Conservation (phyloP, 371 early-diverging fungal genomes). For the Syncephalastrum contaminatum region DNA sequence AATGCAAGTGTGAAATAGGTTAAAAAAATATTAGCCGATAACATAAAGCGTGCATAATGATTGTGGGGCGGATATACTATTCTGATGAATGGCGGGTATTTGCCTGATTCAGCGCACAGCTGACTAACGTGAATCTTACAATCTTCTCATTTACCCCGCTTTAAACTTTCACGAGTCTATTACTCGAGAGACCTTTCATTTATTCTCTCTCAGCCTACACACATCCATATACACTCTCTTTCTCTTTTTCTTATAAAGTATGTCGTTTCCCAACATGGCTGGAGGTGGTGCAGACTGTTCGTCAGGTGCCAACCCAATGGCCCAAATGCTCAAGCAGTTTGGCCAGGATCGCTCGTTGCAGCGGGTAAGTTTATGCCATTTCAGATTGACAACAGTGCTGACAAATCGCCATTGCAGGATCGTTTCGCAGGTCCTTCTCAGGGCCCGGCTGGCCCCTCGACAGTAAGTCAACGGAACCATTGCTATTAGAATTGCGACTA, state of each 20-base stretch:
- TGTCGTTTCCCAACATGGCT: slow-evolving; percentile 39
- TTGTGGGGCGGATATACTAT: no score
- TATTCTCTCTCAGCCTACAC: no score
- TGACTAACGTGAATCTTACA: no score
- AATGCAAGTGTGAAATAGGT: no score
- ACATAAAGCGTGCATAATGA: no score
- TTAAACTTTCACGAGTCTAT: no score
- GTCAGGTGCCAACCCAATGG: slow-evolving; percentile 56
- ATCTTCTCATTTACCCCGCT: no score
- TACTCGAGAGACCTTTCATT: no score
- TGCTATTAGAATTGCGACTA: no score
- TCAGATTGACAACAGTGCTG: neutral
- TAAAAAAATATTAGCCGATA: no score
- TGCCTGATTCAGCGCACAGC: no score
- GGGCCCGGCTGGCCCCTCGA: slow-evolving; percentile 30
- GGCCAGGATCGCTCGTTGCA: slow-evolving; percentile 51
- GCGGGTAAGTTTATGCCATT: slow-evolving; percentile 30
- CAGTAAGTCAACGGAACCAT: slow-evolving; percentile 22
- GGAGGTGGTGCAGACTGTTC: slow-evolving; percentile 54
- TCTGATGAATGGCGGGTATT: no score
- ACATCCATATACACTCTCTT: neutral
- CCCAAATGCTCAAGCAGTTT: slow-evolving; percentile 60
- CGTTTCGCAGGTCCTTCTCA: slow-evolving; percentile 37
- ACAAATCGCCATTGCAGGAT: slow-evolving; percentile 24
- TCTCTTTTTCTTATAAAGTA: slow-evolving; percentile 11